A percentile compares a stretch with the other conserved stretches of the same genome.
phyloP scores from a whole-genome alignment of 805 yeast genomes.

The Kodamaea fukazawae region DNA sequence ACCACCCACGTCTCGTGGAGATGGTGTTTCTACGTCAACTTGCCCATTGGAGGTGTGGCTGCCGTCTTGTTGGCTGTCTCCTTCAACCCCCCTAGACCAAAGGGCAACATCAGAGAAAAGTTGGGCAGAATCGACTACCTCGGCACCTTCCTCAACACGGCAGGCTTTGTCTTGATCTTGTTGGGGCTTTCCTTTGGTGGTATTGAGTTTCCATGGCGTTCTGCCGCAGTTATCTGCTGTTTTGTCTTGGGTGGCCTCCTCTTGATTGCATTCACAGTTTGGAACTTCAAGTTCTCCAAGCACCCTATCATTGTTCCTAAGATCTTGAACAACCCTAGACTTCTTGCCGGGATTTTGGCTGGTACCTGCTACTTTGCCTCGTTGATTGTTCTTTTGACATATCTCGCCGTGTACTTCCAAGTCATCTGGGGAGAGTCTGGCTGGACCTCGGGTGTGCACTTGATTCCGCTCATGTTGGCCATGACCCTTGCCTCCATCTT shows the following conservation, averaged over 20 bases:
- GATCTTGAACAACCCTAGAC: conserved; percentile 35
- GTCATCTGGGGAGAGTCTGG: conserved; percentile 32
- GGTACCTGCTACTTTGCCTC: conserved; percentile 35
- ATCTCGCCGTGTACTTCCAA: conserved; percentile 38
- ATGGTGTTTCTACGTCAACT: conserved; percentile 65
- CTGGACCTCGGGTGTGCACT: conserved; percentile 36
- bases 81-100: conserved; percentile 47
- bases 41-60: conserved; percentile 62
- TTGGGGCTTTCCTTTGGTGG: conserved; percentile 59
- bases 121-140: conserved; percentile 46
- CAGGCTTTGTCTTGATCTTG: conserved; percentile 44
- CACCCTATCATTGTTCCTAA: conserved; percentile 48
- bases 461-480: conserved; percentile 33
- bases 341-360: conserved; percentile 37
- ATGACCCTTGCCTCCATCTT: conserved; percentile 30
- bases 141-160: conserved; percentile 44
- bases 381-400: conserved; percentile 38
- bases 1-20: conserved; percentile 63
- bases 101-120: conserved; percentile 36
- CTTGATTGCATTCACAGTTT: conserved; percentile 32
- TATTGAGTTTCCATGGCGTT: conserved; percentile 48
- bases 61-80: conserved; percentile 34
- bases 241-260: conserved; percentile 46
- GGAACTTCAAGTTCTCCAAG: conserved; percentile 40
- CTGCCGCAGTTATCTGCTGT: conserved; percentile 49